phyloP scores from a whole-genome alignment of 1,139 yeast species.

The Wickerhamomyces sp. region DNA sequence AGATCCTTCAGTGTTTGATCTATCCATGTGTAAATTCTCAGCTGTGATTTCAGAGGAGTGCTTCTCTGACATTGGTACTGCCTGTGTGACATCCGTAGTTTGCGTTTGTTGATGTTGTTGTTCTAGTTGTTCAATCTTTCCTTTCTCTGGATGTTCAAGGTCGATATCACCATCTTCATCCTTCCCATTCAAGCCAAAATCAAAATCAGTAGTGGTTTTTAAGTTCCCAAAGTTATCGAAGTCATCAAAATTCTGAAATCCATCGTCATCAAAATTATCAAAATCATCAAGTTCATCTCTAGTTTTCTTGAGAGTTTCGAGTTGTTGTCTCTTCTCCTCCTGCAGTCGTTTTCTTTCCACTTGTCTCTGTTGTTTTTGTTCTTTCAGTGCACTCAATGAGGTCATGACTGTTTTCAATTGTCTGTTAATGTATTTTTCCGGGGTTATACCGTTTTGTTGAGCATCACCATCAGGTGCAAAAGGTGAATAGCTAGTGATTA shows the following conservation, averaged over 20 bases:
- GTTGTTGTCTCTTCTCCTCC: slow-evolving; percentile 11
- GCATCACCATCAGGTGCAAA: slow-evolving; percentile 4
- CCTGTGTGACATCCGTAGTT: no score
- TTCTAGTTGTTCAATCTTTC: background rate
- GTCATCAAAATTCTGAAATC: slow-evolving; percentile 1
- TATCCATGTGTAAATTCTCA: no score
- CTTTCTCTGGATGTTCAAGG: background rate
- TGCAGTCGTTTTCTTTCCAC: slow-evolving; percentile 8
- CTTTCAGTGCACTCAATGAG: slow-evolving; percentile 12
- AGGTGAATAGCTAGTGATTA: slow-evolving; percentile 10
- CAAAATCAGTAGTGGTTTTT: background rate
- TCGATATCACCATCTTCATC: background rate
- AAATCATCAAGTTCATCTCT: slow-evolving; percentile 2
- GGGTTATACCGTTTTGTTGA: slow-evolving; percentile 1
- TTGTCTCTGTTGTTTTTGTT: slow-evolving; percentile 12
- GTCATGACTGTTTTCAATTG: slow-evolving; percentile 14
- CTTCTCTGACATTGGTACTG: no score
- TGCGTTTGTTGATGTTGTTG: background rate
- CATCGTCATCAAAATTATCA: background rate
- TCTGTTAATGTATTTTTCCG: slow-evolving; percentile 12
- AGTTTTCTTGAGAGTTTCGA: slow-evolving; percentile 4
- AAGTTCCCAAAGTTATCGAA: background rate
- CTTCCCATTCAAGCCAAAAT: background rate
- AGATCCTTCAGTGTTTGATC: no score
- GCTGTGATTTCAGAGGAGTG: no score